phyloP scores from a whole-genome alignment of 371 early-diverging fungal genomes.

The Mortierella sp. region DNA sequence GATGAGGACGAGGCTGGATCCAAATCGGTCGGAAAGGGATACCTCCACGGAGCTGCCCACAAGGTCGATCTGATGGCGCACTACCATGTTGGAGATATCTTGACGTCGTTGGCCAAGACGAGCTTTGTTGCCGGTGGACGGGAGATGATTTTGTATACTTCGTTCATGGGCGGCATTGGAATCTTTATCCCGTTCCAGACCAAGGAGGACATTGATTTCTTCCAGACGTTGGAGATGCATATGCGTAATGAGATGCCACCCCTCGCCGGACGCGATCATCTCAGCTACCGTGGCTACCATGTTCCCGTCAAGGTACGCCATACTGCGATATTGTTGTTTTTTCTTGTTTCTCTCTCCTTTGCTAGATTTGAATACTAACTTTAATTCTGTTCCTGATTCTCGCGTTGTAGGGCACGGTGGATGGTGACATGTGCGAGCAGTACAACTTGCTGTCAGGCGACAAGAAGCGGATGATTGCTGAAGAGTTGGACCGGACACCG shows the following conservation, averaged over 20 bases:
- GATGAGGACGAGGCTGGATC: conserved; percentile 93
- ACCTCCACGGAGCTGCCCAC: conserved; percentile 88
- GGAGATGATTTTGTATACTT: conserved; percentile 88
- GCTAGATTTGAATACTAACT: background rate
- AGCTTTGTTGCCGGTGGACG: conserved; percentile 88
- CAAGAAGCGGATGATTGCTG: conserved; percentile 83
- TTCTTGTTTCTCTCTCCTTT: background rate
- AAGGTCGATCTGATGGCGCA: conserved; percentile 81
- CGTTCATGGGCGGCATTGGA: conserved; percentile 88
- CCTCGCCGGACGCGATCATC: conserved; percentile 91
- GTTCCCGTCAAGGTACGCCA: conserved; percentile 76
- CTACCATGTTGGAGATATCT: conserved; percentile 89
- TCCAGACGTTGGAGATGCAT: conserved; percentile 93
- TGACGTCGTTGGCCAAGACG: conserved; percentile 85
- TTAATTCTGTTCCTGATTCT: background rate
- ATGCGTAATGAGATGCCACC: conserved; percentile 85
- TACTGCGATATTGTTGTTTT: background rate
- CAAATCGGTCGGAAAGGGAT: conserved; percentile 80
- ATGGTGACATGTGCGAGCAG: conserved; percentile 95
- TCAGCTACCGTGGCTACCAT: conserved; percentile 85
- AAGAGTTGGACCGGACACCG: conserved; percentile 89
- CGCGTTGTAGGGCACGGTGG: conserved; percentile 74
- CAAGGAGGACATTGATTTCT: conserved; percentile 93
- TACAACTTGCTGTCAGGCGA: conserved; percentile 78
- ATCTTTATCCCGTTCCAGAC: conserved; percentile 89